phyloP scores from a whole-genome alignment of 2,329 filamentous ascomycete species.

The Colletotrichum trifolii region DNA sequence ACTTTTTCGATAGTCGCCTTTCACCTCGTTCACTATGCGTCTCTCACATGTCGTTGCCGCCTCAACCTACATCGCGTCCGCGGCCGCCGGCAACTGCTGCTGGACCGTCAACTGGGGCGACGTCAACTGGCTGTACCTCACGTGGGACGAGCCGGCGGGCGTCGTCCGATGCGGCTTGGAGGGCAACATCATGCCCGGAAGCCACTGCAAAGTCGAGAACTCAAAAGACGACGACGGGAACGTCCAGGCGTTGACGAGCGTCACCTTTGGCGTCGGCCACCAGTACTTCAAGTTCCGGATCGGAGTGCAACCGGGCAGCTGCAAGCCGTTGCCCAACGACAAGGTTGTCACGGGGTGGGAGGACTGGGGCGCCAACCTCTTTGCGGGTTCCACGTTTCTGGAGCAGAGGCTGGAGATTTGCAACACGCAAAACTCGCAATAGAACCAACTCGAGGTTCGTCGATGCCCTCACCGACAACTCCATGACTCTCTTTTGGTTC shows the following conservation, averaged over 20 bases:
- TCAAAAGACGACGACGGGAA: conserved; percentile 12
- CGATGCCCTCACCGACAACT: too few relatives aligned
- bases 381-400: neutral
- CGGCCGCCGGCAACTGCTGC: conserved; percentile 12
- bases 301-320: conserved; percentile 14
- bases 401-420: neutral
- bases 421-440: too few relatives aligned
- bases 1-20: too few relatives aligned
- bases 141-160: conserved; percentile 13
- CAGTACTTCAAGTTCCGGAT: conserved; percentile 18
- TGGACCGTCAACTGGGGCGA: conserved; percentile 3
- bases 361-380: conserved; percentile 19
- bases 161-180: conserved; percentile 15
- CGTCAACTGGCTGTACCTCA: conserved; percentile 3
- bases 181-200: neutral
- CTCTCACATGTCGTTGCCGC: too few relatives aligned
- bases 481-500: too few relatives aligned
- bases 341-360: conserved; percentile 21
- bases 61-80: neutral
- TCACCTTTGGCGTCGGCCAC: conserved; percentile 4
- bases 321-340: conserved; percentile 5
- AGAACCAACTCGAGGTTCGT: too few relatives aligned
- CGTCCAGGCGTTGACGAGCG: conserved; percentile 18
- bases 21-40: too few relatives aligned
- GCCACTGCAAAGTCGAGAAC: conserved; percentile 11